Evolutionary conservation across 352 stramenopile species (phyloP), one percentile per base, ranked within the genome.

Genomic region (Globisporangium rhizosaccharum): DNA sequence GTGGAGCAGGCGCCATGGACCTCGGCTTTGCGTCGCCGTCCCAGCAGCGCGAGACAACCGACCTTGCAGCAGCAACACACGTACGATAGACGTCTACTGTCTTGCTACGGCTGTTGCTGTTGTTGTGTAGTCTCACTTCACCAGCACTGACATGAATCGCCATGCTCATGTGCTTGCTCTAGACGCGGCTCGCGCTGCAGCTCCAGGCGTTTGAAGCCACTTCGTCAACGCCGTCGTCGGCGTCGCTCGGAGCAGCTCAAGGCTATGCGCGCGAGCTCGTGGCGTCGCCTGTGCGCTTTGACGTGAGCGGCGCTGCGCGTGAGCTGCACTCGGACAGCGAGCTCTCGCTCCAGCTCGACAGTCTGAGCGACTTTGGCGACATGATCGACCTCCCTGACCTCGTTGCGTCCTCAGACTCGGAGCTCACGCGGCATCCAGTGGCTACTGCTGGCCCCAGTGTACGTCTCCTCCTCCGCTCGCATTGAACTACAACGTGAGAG

Each of bases 381-480:
- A 76, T 80, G 42, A 82, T 85, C 51, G 67, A 85, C 49, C 67
- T 85, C 1, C 71, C 73, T n/a, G 73, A 85, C 28, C 61, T 85
- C 23, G 63, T 85, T 26, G 72, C 72, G 5, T 80, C 65, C 1
- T 82, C 69, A 3, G 76, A 82, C n/a, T 53, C 53, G 39, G 60
- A 66, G 60, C 33, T 57, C 20, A 49, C 39, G 12, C 53, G 60
- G 9, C 46, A 63, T 39, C 30, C 44, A 11, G 45, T 20, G 14
- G 41, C n/a, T 18, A 9, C 41, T 20, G 23, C 47, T 23, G 7
- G 39, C 14, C 5, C 52, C 28, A 26, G 58, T 12, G 11, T 20
- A 15, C 12, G n/a, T 37, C 18, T 15, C 18, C 25, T 8, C 26
- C 26, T 48, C 37, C 26, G 36, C 20, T 47, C 20, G 23, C 5